Evolutionary conservation across 2,329 filamentous ascomycete genomes (phyloP), one percentile per base, ranked within the genome.

Genomic region (Coccinonectria pachysandricola): DNA sequence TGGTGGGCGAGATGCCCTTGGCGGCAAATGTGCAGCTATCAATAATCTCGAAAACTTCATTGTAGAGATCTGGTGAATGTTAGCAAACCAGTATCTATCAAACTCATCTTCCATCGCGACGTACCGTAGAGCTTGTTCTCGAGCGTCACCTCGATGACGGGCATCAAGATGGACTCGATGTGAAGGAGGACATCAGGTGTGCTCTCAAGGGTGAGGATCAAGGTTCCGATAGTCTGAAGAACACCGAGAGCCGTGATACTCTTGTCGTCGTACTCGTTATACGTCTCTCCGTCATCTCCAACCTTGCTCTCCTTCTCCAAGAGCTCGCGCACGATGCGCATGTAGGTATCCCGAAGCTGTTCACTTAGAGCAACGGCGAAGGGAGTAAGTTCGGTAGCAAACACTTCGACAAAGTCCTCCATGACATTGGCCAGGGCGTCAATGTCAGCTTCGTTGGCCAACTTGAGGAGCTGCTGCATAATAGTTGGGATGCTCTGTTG

Each of bases 351-450:
- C 21, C 88, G 79, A 24, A 98, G 67, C 57, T 98, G 91, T 59
- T 96, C 87, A 49, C 86, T 94, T 4, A 98, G 67, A 4, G 91
- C 91, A 16, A 98, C 88, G 8, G 91, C 91, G 47, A 98, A 98
- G 3, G 91, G 91, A 5, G 91, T 96, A 23, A 98, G 70, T 53
- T 98, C 91, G 3, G 85, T 72, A n/a, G 91, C 88, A 50, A 98
- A 98, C 3, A 96, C 87, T 56, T 98, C 91, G 23, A 98, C 91
- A 50, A 98, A 98, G 50, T 98, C 91, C 57, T 98, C 91, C 91
- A 98, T 98, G 19, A 98, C 91, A 48, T 96, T 96, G 12, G 91
- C 88, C 20, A 98, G 67, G 5, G 91, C 87, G 55, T 98, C 91
- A 24, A 98, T 88, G 50, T 98, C 91, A 32, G 92, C 91, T 58